Percentiles rank a stretch among this genome's conserved stretches.
Conservation (phyloP, 495 filamentous ascomycete species). For the Beverwykella pulmonaria region DNA sequence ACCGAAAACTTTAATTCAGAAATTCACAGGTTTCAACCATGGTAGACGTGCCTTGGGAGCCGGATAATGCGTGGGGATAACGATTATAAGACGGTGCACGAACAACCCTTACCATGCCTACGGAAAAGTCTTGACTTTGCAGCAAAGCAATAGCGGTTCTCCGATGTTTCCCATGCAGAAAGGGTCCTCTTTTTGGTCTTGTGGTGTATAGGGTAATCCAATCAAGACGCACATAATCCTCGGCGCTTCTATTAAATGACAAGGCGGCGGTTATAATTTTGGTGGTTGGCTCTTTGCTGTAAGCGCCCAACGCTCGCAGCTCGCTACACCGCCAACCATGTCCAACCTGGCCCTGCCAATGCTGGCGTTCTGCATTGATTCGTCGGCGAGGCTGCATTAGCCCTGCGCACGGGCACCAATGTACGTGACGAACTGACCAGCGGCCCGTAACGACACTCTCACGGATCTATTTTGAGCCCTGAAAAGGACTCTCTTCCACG, state of each 20-base stretch:
- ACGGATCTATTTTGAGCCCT: constrained; percentile 36
- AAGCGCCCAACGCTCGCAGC: constrained; percentile 35
- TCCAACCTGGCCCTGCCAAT: constrained; percentile 15
- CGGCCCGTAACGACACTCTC: constrained; percentile 32
- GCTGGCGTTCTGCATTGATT: constrained; percentile 15
- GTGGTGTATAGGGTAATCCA: constrained; percentile 28
- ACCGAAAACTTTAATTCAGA: constrained; percentile 11
- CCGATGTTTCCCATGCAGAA: constrained; percentile 29
- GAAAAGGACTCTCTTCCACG: background rate
- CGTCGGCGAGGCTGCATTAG: constrained; percentile 24
- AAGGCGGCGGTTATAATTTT: constrained; percentile 37
- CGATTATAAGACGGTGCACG: constrained; percentile 29
- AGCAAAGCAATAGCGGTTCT: constrained; percentile 42
- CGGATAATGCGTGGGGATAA: constrained; percentile 35
- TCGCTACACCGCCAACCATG: constrained; percentile 33
- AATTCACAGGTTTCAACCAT: constrained; percentile 13
- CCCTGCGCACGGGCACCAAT: constrained; percentile 33
- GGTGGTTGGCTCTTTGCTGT: constrained; percentile 31
- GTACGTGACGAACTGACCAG: constrained; percentile 38
- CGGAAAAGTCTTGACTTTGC: constrained; percentile 16
- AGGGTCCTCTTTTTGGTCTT: constrained; percentile 19
- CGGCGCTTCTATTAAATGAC: constrained; percentile 34
- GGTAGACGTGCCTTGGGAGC: constrained; percentile 7
- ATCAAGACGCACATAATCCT: constrained; percentile 34
- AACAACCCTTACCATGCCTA: constrained; percentile 10